phyloP scores from a whole-genome alignment of 2,329 filamentous ascomycete genomes.

The Fusarium brevicatenulatum region DNA sequence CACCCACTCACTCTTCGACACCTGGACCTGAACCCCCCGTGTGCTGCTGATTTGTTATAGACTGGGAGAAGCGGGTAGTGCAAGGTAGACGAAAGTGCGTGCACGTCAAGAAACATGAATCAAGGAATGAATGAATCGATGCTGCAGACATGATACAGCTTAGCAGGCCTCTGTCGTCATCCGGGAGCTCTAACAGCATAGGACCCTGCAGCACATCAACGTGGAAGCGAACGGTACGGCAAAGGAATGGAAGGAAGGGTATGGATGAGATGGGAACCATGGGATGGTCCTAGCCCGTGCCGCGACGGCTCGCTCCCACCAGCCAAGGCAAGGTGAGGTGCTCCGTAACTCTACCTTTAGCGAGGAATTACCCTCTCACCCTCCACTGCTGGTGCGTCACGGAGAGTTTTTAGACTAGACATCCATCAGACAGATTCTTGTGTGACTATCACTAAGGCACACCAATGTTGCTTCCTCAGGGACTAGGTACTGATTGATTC shows the following conservation, averaged over 20 bases:
- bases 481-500: not conserved
- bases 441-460: conserved; percentile 1
- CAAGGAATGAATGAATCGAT: conserved; percentile 8
- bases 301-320: conserved; percentile 34
- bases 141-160: conserved; percentile 7
- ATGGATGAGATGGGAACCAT: conserved; percentile 14
- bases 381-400: conserved; percentile 19
- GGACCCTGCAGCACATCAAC: conserved; percentile 37
- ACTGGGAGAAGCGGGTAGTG: not conserved
- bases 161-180: conserved; percentile 10
- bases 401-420: conserved; percentile 22
- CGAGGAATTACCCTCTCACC: conserved; percentile 12
- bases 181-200: not conserved
- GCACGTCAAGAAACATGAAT: not conserved
- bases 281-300: conserved; percentile 27
- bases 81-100: not conserved
- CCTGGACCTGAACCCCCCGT: conserved; percentile 5
- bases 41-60: not conserved
- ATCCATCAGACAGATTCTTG: not conserved
- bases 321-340: conserved; percentile 6
- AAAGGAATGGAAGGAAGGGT: not conserved
- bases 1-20: not conserved
- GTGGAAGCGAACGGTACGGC: conserved; percentile 26
- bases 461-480: not conserved
- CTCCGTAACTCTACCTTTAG: not conserved